Evolutionary conservation across 176 grass and related monocot species (phyloP), one percentile per base, ranked within the genome.

Genomic region (Melocanna baccifera): DNA sequence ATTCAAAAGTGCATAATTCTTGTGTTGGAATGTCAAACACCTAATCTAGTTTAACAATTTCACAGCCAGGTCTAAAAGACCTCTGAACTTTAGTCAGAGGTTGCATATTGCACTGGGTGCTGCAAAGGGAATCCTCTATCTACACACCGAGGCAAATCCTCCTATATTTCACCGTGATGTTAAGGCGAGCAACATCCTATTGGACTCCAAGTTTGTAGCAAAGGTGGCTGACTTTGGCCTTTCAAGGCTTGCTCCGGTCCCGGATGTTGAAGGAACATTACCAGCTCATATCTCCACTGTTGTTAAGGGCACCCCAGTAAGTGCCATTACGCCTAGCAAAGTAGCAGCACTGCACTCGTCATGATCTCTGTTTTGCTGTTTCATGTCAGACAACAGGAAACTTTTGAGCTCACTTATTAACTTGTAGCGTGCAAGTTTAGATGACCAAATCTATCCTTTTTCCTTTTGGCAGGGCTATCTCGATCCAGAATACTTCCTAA

Each of bases 161-260:
- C 96, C 96, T 25, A 96, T 99, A 89, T 96, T 89, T 82, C 96
- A 99, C 39, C 93, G 96, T 78, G 96, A 99, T 63, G 89, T 99
- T 53, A 99, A 99, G 83, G 90, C 96, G 79, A 99, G 91, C 79
- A 99, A 99, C 74, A 99, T 99, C 79, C 75, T 99, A 61, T 42
- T 99, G 81, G 93, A 99, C 62, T 83, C 42, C 20, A 99, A 96
- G 32, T 99, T 99, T 74, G 75, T 89, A 56, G 89, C 93, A 0
- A 99, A 99, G 83, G 93, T 99, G 39, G 96, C 96, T 46, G 96
- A 99, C 92, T 99, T 99, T 71, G 96, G 96, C 82, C 91, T 99
- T 85, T 99, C 96, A 9, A 91, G 88, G 81, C 93, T 99, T 41
- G 96, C 96, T n/a, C 96, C 96, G 0, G 83, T 94, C 84, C 93